phyloP scores from a whole-genome alignment of 1,284 basidiomycete genomes.

The Ganoderma lingzhi region DNA sequence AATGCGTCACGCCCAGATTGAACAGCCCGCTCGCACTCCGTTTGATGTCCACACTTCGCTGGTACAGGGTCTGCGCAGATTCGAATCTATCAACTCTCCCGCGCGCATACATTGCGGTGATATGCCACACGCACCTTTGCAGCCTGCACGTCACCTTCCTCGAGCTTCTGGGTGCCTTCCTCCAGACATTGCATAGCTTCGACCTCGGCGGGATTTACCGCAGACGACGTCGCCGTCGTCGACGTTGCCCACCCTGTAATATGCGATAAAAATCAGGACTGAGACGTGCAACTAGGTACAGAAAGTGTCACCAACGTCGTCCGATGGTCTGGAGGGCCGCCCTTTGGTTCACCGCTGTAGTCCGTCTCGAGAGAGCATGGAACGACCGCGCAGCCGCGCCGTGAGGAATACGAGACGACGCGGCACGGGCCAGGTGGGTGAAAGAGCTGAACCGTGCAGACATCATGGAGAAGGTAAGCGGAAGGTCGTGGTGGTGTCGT shows the following conservation, averaged over 20 bases:
- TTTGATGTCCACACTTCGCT: conserved; percentile 83
- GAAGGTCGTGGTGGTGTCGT: background rate
- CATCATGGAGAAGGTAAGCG: background rate
- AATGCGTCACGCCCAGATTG: conserved; percentile 90
- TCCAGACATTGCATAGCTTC: conserved; percentile 88
- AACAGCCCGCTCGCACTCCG: conserved; percentile 86
- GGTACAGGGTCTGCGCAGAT: conserved; percentile 60
- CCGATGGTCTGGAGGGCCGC: background rate
- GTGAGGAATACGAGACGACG: background rate
- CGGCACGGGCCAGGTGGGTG: background rate
- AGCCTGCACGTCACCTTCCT: conserved; percentile 87
- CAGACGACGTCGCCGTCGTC: conserved; percentile 79
- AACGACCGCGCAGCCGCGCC: background rate
- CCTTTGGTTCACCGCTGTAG: background rate
- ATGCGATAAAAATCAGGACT: background rate
- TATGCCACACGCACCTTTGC: conserved; percentile 59
- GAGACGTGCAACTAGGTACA: background rate
- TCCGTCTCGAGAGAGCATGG: background rate
- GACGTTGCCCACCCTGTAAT: conserved; percentile 83
- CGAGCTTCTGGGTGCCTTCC: conserved; percentile 87
- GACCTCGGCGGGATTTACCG: conserved; percentile 84
- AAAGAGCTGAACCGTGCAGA: background rate
- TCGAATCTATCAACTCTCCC: background rate
- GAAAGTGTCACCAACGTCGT: background rate
- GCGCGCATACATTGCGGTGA: background rate